These are phyloP conservation scores for Craterostigma plantagineum DNA, from an alignment of 257 asterid genomes.

Conservation along the genomic window DNA sequence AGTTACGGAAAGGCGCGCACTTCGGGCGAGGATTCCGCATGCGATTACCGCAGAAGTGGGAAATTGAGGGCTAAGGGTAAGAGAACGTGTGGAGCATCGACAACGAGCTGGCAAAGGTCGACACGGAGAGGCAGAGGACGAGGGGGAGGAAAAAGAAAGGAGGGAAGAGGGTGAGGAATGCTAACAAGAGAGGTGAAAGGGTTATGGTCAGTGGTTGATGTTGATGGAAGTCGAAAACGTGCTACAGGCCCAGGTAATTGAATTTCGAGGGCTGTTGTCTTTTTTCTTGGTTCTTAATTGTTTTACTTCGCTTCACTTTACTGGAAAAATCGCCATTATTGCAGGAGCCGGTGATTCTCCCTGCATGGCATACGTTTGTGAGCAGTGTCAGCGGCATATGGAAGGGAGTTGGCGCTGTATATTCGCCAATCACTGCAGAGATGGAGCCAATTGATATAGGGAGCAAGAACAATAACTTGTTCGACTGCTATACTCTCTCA, in stretches of 20 bases:
- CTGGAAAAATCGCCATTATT: conserved; percentile 2
- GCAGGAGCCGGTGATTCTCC: conserved; percentile 90
- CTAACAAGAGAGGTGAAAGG: conserved; percentile 27
- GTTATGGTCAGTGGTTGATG: conserved; percentile 71
- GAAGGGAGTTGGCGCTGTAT: conserved; percentile 99
- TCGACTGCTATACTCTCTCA: conserved; percentile 73
- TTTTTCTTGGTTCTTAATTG: not conserved
- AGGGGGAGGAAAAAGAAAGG: conserved; percentile 35
- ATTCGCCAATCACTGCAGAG: conserved; percentile 84
- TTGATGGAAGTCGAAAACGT: conserved; percentile 73
- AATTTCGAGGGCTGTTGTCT: too few species aligned
- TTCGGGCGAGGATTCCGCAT: conserved; percentile 10
- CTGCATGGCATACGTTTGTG: conserved; percentile 79
- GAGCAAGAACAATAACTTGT: conserved; percentile 51
- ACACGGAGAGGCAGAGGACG: conserved; percentile 27
- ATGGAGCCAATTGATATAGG: conserved; percentile 94
- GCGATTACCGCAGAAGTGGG: conserved; percentile 12
- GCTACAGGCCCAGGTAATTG: conserved; percentile 71
- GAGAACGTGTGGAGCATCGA: conserved; percentile 93
- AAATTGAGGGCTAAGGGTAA: conserved; percentile 39
- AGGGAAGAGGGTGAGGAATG: conserved; percentile 37
- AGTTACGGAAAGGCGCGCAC: conserved; percentile 9
- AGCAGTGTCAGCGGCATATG: conserved; percentile 95
- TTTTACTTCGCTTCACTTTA: not conserved
- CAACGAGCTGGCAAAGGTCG: conserved; percentile 37